Evolutionary conservation across 2,329 filamentous ascomycete species (phyloP).

Genomic region (Neophaeococcomyces aloes): DNA sequence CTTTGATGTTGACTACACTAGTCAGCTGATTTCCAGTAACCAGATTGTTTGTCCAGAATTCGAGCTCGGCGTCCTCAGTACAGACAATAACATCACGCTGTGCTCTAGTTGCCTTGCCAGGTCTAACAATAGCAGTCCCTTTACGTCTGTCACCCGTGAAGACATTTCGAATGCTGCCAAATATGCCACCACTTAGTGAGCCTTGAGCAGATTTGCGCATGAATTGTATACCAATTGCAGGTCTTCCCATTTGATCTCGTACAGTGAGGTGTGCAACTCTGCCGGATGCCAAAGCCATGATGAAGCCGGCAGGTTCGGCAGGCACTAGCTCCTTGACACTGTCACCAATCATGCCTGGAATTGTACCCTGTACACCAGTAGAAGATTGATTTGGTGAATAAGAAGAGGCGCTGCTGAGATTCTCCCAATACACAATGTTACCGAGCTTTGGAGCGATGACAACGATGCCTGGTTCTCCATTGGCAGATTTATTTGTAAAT

Average conservation of each 20-base stretch:
- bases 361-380: constrained; percentile 63
- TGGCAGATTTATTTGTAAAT: constrained; percentile 67
- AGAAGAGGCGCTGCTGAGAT: constrained; percentile 76
- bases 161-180: constrained; percentile 70
- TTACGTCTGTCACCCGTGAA: constrained; percentile 61
- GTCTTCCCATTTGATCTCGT: constrained; percentile 76
- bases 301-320: constrained; percentile 76
- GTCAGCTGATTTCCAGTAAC: constrained; percentile 70
- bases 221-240: constrained; percentile 66
- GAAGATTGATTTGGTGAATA: constrained; percentile 73
- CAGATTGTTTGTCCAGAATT: constrained; percentile 81
- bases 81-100: constrained; percentile 76
- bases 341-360: constrained; percentile 69
- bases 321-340: constrained; percentile 65
- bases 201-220: constrained; percentile 53
- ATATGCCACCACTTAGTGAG: constrained; percentile 52
- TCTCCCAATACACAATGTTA: constrained; percentile 90
- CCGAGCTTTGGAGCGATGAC: constrained; percentile 75
- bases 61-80: constrained; percentile 65
- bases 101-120: constrained; percentile 59
- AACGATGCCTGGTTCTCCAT: constrained; percentile 74
- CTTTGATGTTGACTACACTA: constrained; percentile 59
- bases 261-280: constrained; percentile 78
- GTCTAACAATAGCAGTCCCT: constrained; percentile 69
- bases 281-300: constrained; percentile 75